Conservation (phyloP, 1,284 basidiomycete genomes). For the Lignosus rhinocerotis region DNA sequence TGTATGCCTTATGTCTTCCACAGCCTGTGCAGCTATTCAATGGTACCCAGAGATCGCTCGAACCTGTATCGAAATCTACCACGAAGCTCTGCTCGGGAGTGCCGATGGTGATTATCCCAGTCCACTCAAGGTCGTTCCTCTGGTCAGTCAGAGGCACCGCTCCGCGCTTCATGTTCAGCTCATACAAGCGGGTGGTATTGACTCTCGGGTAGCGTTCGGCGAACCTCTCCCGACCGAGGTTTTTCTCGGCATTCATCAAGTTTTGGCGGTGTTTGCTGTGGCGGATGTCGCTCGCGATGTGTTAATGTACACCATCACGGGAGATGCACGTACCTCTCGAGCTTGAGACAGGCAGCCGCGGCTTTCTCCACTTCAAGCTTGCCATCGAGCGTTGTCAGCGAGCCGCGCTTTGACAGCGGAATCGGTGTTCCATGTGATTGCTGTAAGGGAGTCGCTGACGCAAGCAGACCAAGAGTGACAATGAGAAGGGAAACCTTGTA, state of each 20-base stretch:
- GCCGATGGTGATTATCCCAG: conserved; percentile 22
- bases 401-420: conserved; percentile 14
- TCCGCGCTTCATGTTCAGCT: neutral
- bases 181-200: neutral
- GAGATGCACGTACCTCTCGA: conserved; percentile 6
- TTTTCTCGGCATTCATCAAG: conserved; percentile 22
- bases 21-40: conserved; percentile 20
- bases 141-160: conserved; percentile 18
- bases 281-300: neutral
- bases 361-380: conserved; percentile 14
- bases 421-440: conserved; percentile 3
- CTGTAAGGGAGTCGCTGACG: conserved; percentile 10
- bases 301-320: neutral
- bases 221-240: conserved; percentile 16
- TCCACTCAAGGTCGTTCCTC: conserved; percentile 18
- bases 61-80: conserved; percentile 30
- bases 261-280: conserved; percentile 18
- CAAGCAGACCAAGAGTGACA: conserved; percentile 12
- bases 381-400: conserved; percentile 18
- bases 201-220: neutral
- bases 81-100: conserved; percentile 18
- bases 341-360: neutral
- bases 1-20: conserved; percentile 27
- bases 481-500: conserved; percentile 13
- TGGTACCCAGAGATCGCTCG: conserved; percentile 28